A percentile compares a stretch with the other conserved stretches of the same genome.
Conservation (phyloP, 139 green algal genomes). For the Chlorella sorokiniana region DNA sequence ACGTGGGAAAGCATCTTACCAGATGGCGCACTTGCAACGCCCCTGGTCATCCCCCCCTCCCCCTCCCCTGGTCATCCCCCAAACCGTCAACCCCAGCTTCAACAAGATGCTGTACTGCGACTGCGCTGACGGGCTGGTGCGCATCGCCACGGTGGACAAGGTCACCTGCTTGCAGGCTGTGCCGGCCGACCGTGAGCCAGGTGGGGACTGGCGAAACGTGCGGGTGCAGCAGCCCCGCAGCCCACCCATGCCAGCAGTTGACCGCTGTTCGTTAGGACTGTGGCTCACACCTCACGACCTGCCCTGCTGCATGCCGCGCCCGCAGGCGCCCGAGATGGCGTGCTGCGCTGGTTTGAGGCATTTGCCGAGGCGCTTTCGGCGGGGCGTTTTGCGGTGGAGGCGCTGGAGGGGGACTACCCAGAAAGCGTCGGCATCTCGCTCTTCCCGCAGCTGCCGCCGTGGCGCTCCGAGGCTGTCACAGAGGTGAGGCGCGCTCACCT, state of each 20-base stretch:
- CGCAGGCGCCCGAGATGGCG: conserved; percentile 35
- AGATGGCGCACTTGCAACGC: too few relatives aligned
- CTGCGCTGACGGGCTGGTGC: neutral
- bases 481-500: neutral
- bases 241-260: neutral
- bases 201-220: neutral
- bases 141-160: conserved; percentile 22
- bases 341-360: conserved; percentile 72
- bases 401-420: conserved; percentile 12
- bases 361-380: conserved; percentile 50
- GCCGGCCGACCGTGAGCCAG: neutral
- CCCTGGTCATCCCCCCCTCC: too few relatives aligned
- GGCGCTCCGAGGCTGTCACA: conserved; percentile 50
- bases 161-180: conserved; percentile 19
- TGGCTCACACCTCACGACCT: neutral
- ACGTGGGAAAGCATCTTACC: too few relatives aligned
- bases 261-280: neutral
- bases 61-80: neutral
- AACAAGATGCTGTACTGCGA: conserved; percentile 42
- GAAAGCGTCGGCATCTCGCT: conserved; percentile 53
- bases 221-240: neutral
- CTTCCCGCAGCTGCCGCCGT: conserved; percentile 51
- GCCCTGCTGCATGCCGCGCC: neutral
- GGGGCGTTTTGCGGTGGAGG: conserved; percentile 53
- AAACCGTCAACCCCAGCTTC: conserved; percentile 22